These are phyloP conservation scores for Massospora cicadina DNA, from an alignment of 371 early-diverging fungal genomes.

Conservation along the genomic window DNA sequence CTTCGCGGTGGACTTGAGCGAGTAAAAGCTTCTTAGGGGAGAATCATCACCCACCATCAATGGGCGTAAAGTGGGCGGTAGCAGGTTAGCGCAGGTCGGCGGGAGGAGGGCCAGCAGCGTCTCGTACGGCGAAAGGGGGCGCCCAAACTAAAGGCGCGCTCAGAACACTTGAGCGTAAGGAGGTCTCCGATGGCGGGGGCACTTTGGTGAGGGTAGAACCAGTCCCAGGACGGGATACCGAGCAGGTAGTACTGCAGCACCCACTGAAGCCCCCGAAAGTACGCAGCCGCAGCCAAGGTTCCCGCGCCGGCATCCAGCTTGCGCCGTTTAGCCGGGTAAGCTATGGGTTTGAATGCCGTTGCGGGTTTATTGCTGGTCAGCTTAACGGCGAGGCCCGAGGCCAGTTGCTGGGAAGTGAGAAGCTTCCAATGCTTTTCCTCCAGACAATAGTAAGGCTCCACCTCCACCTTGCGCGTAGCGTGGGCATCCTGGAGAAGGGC, in stretches of 20 bases:
- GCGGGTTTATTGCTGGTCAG: too few species aligned
- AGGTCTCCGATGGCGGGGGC: background rate
- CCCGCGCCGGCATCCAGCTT: too few species aligned
- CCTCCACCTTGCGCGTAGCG: background rate
- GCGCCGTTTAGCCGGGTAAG: too few species aligned
- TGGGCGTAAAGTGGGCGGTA: background rate
- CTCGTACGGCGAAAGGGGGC: background rate
- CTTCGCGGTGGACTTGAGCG: background rate
- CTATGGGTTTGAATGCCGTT: too few species aligned
- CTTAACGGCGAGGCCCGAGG: too few species aligned
- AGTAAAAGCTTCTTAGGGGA: background rate
- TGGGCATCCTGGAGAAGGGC: background rate
- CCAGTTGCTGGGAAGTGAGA: too few species aligned
- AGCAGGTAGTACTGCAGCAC: background rate
- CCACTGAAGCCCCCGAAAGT: background rate
- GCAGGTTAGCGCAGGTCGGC: background rate
- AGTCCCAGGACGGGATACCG: background rate
- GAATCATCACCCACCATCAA: background rate
- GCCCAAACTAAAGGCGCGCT: background rate
- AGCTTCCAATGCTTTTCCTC: too few species aligned
- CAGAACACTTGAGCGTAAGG: background rate
- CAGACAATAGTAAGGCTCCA: too few species aligned
- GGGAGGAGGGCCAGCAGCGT: background rate
- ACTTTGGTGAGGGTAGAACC: background rate
- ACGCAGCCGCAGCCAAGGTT: too few species aligned